Evolutionary conservation across 495 filamentous ascomycete genomes (phyloP), one percentile per base, ranked within the genome.

Genomic region (Oleoguttula mirabilis): DNA sequence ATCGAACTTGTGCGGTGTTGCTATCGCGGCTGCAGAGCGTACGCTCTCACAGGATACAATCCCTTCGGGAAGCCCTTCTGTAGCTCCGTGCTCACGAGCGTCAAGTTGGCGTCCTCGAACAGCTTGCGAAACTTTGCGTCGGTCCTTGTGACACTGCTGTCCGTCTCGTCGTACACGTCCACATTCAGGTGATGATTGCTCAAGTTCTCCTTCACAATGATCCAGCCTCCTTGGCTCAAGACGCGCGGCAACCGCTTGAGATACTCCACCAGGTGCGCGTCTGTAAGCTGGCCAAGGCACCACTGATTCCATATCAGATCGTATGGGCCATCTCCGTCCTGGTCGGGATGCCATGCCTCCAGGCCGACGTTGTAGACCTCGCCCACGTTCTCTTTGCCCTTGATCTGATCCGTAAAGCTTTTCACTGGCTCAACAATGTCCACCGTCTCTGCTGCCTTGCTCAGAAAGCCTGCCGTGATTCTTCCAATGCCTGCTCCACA

Each of bases 261-360:
- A 45, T 79, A 93, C 11, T 57, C 66, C 16, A 77, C 71, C 16
- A 95, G 58, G 60, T 93, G 76, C 27, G 53, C 54, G 63, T 94
- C 88, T n/a, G 76, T 88, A 39, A 95, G 62, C 57, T 94, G 81
- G 12, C 85, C 84, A n/a, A 92, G 61, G 63, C 87, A 95, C 87
- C 87, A 94, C 62, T 95, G 88, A 35, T 75, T 82, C 71, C 76
- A 80, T 51, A 82, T 66, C 32, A 80, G 51, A 47, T 77, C 71
- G 48, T 82, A 81, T 32, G 58, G 61, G 3, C 44, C 40, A 4
- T 25, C 2, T 7, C 39, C 45, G 20, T 64, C 68, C 4, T 66
- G 60, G 10, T 56, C 52, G 0, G 80, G 82, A 36, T 49, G 45
- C 85, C 85, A 94, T 27, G 73, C 61, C 62, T 94, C 79, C 2